Evolutionary conservation across 1,284 basidiomycete genomes (phyloP).

Genomic region (Cryptococcus floricola): DNA sequence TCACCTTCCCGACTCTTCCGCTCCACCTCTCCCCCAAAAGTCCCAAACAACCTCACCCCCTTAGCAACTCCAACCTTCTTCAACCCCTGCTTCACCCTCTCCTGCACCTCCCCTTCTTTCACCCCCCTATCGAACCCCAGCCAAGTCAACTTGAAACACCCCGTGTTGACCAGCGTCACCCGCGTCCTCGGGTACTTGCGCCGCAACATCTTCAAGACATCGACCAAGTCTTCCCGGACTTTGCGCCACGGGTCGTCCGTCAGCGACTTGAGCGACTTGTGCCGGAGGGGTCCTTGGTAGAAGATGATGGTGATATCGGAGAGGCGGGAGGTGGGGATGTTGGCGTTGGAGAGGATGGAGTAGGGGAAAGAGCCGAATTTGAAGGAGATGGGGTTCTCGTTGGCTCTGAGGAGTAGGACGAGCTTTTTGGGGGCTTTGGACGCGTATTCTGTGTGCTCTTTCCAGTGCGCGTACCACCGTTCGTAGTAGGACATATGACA

Average conservation of each 20-base stretch:
- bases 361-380: not conserved
- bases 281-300: not conserved
- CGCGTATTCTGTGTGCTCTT: not conserved
- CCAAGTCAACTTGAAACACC: slow-evolving; percentile 1
- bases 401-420: not conserved
- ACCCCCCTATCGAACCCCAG: not conserved
- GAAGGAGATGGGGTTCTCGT: not conserved
- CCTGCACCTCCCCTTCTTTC: not conserved
- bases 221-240: not conserved
- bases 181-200: not conserved
- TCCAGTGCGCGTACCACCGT: not conserved
- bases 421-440: not conserved
- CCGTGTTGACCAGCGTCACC: not conserved
- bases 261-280: not conserved
- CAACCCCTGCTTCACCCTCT: not conserved
- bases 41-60: not conserved
- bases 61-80: not conserved
- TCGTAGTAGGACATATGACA: not conserved
- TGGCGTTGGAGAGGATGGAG: not conserved
- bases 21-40: not conserved
- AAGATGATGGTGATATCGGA: not conserved
- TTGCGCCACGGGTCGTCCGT: not conserved
- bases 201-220: not conserved
- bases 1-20: not conserved
- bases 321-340: not conserved